Base-by-base conservation (phyloP, 2,329 filamentous ascomycete genomes). In the Tolypocladium inflatum region DNA sequence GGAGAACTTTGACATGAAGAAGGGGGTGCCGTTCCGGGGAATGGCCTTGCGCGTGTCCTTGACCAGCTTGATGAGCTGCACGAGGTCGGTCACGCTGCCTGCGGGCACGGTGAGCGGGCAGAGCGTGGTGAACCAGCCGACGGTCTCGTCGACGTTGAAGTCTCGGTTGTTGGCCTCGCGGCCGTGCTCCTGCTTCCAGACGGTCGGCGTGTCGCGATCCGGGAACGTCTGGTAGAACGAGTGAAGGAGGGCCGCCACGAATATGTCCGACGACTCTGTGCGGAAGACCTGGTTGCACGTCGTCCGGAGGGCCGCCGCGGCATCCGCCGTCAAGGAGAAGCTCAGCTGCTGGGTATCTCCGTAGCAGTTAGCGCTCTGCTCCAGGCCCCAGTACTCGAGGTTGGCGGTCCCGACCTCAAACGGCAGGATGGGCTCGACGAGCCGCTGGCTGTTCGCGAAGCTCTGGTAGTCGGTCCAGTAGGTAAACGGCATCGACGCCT, bases 121-220 rank as follows among this genome's bases (percentile, higher is more conserved):
- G 15, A 85, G 69, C 0, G 80, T 77, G 2, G 81, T 83, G 61
- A 85, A 84, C 81, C 81, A 85, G 2, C 82, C 83, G 0, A 85
- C 80, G 0, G 82, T 85, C 55, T 81, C 73, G 5, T 78, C 76
- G 1, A 84, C 74, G 66, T 85, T 79, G 15, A 80, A 70, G 19
- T 77, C 75, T 0, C 68, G 66, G 33, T 76, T 75, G 60, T 74
- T 74, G 2, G 71, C 66, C n/a, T 75, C 69, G 19, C 80, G 72
- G 19, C 80, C 80, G 42, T 77, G 74, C 59, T 81, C 79, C 60
- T 80, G 78, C 57, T 78, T 80, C 80, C 80, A 86, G 0, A 85
- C 63, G 1, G 78, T 77, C 0, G 82, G 83, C 0, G 73, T 67
- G 0, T 63, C 60, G 21, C 82, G 74, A 55, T 84, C 80, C 17